Base-by-base conservation (phyloP, 768 basidiomycete species). In the Kwoniella europaea region DNA sequence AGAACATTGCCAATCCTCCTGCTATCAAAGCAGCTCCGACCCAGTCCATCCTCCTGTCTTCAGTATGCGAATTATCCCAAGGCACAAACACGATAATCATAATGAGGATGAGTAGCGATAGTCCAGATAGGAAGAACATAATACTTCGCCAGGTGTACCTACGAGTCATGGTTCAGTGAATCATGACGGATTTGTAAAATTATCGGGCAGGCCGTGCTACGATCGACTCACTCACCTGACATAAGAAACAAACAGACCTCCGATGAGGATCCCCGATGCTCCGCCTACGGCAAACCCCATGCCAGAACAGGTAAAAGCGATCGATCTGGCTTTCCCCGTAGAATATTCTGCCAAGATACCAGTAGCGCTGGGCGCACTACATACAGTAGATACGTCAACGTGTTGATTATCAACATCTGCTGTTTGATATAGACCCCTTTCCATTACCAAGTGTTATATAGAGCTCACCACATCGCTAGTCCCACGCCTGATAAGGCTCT, bases 201-300 rank as follows among this genome's bases (percentile, higher is more conserved):
- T 35, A 35, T 9, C 4, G 35, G 35, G 35, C 35, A 7, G 35
- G 35, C 35, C 7, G 35, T 35, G 35, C 35, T 4, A 35, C 35
- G 6, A 27, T 35, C 35, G 6, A 35, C 43, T 10, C 29, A 80
- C 84, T 63, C 68, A 86, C 86, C 58, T 27, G 56, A 83, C 83
- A 7, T 86, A 84, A 75, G 92, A 87, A 0, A 89, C 91, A n/a
- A 92, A 82, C 1, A 90, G 84, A 16, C 91, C 92, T 15, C 92
- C 92, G 0, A 92, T 68, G 0, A 89, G 84, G 41, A 86, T 86
- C 1, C 93, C 92, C 15, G 93, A 83, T 0, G 88, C 90, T 0
- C 87, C 91, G 0, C 94, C 94, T 5, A 94, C 77, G 0, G 94
- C 93, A 0, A 91, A 91, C 27, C 94, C 94, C 0, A 92, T 91